Conservation (phyloP, 1,284 basidiomycete genomes). For the Caloboletus firmus region DNA sequence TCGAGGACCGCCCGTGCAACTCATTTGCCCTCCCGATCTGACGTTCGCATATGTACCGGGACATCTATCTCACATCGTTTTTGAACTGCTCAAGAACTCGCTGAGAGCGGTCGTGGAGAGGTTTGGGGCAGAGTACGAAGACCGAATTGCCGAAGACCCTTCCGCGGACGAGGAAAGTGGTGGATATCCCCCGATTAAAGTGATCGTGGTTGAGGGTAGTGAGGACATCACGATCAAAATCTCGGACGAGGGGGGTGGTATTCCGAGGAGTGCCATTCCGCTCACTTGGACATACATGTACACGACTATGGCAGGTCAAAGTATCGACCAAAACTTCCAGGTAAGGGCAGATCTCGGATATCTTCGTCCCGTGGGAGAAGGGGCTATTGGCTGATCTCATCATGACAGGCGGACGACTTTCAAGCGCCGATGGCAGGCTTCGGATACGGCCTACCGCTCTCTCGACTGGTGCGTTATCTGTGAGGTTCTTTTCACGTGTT, state of each 20-base stretch:
- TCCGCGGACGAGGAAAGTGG: background rate
- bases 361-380: background rate
- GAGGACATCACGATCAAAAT: constrained; percentile 99
- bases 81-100: constrained; percentile 97
- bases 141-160: constrained; percentile 26
- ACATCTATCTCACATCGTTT: constrained; percentile 93
- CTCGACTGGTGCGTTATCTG: constrained; percentile 64
- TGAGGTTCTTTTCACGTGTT: background rate
- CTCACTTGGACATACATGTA: constrained; percentile 99
- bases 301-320: constrained; percentile 92
- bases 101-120: constrained; percentile 94
- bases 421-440: constrained; percentile 98
- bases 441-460: constrained; percentile 89
- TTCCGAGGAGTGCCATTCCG: constrained; percentile 88
- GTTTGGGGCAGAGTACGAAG: constrained; percentile 80
- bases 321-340: constrained; percentile 81
- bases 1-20: constrained; percentile 92
- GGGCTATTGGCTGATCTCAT: background rate
- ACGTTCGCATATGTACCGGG: constrained; percentile 95
- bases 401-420: constrained; percentile 73
- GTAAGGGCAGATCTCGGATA: constrained; percentile 3
- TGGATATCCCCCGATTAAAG: constrained; percentile 89
- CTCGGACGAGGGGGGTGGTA: constrained; percentile 92
- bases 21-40: constrained; percentile 88
- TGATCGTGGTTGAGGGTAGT: constrained; percentile 93